Evolutionary conservation across 805 yeast species (phyloP), one percentile per base, ranked within the genome.

Genomic region (Huiozyma naganishii): DNA sequence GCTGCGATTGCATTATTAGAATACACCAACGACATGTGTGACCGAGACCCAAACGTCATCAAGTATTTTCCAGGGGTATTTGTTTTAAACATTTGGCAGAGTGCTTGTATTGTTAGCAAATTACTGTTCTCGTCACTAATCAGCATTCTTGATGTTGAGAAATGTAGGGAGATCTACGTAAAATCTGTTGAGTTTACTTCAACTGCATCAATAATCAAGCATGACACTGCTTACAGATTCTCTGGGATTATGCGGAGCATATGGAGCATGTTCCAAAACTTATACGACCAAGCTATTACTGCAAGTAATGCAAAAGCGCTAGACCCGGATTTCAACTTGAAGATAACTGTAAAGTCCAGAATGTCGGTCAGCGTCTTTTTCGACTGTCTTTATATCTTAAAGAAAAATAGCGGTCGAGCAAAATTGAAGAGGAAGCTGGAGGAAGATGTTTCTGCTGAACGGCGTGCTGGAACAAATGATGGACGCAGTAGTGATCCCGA

Each of bases 281-380:
- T 88, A 50, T 76, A 78, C 48, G 80, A 75, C 37, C 76, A 62
- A 62, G 48, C 51, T 11, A 44, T 44, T 13, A 3, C 32, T 23
- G 29, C 6, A 6, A 41, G 12, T 11, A 11, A 41, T 44, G 2
- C 12, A 12, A 9, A 29, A 29, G 36, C 44, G n/a, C 33, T 39
- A 11, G 9, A 33, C n/a, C 6, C 37, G 8, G 63, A 62, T 30
- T 62, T 64, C 32, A 69, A 68, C 45, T 45, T 69, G 41, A 60
- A 57, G 6, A 78, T 84, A 4, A 73, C 73, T 3, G 80, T 89
- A 11, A 71, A 84, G 40, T 80, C 94, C 5, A 74, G 97, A 52
- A 83, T 87, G 95, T 76, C 94, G 7, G 96, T 95, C 0, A 81
- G 90, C 45, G 87, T 89, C 2, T 87, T 90, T 54, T 92, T 89